These are phyloP conservation scores for Phytophthora sojae DNA, from an alignment of 352 stramenopile genomes.

Conservation along the genomic window DNA sequence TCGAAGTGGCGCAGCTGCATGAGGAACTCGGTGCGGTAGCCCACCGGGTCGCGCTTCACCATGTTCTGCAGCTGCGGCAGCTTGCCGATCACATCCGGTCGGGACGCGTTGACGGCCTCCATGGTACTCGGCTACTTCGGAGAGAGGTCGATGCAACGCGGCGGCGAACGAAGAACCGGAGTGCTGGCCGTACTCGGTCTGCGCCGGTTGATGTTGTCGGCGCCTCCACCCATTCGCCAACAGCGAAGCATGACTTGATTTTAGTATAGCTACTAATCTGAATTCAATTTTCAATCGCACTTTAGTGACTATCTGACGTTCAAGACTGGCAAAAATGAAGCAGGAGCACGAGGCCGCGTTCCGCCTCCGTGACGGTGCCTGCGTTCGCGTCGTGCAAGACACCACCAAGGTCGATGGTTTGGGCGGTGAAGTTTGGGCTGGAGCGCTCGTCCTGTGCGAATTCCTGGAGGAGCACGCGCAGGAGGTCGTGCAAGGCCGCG, in stretches of 20 bases:
- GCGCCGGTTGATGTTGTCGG: constrained; percentile 16
- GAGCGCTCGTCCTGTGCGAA: constrained; percentile 59
- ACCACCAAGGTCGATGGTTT: constrained; percentile 62
- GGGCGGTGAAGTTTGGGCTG: constrained; percentile 67
- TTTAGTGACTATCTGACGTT: neutral
- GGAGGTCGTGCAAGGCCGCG: constrained; percentile 31
- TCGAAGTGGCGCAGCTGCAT: constrained; percentile 97
- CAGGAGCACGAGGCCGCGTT: constrained; percentile 54
- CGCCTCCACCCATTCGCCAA: constrained; percentile 38
- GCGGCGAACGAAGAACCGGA: constrained; percentile 13
- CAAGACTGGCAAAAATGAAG: constrained; percentile 17
- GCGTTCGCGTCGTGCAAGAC: constrained; percentile 57
- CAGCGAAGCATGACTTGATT: neutral
- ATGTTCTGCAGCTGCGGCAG: constrained; percentile 98
- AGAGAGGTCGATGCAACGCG: neutral
- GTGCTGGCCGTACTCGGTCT: neutral
- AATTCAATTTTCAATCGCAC: neutral
- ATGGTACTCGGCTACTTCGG: constrained; percentile 30
- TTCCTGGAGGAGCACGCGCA: constrained; percentile 47
- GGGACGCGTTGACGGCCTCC: constrained; percentile 76
- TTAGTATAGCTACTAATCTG: neutral
- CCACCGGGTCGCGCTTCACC: constrained; percentile 97
- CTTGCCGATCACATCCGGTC: constrained; percentile 90
- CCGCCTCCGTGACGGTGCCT: constrained; percentile 24
- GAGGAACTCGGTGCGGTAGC: constrained; percentile 98